phyloP scores from a whole-genome alignment of 495 filamentous ascomycete species.

The Penicillium fimorum region DNA sequence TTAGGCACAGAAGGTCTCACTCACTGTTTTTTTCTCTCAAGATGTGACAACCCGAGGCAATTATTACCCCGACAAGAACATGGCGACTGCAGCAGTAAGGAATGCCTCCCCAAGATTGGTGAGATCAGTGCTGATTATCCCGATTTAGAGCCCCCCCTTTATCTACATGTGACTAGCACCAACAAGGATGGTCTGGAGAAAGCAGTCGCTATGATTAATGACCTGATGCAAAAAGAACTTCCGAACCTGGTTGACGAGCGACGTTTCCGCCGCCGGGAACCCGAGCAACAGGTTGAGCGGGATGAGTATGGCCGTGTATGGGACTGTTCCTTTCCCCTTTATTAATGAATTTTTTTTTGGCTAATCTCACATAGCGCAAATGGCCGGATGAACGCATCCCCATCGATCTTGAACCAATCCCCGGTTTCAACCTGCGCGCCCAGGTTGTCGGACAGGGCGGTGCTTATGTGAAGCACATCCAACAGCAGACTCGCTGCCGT shows the following conservation, averaged over 20 bases:
- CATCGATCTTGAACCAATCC: constrained; percentile 83
- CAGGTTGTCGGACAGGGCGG: constrained; percentile 94
- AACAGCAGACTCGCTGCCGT: constrained; percentile 87
- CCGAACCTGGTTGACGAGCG: constrained; percentile 95
- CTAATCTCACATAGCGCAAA: constrained; percentile 70
- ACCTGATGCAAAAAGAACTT: constrained; percentile 93
- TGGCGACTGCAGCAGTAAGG: constrained; percentile 89
- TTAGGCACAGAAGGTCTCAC: constrained; percentile 56
- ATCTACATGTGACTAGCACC: constrained; percentile 92
- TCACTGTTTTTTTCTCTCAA: constrained; percentile 55
- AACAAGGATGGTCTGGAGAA: constrained; percentile 87
- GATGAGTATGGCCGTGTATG: constrained; percentile 91
- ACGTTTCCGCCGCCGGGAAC: constrained; percentile 84
- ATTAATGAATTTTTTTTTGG: neutral
- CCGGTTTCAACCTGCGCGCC: constrained; percentile 94
- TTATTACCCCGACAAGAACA: constrained; percentile 95
- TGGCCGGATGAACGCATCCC: constrained; percentile 96
- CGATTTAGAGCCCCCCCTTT: constrained; percentile 82
- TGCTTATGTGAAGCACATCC: constrained; percentile 95
- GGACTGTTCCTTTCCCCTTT: neutral
- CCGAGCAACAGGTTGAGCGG: constrained; percentile 81
- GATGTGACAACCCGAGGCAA: constrained; percentile 98
- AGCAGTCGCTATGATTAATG: constrained; percentile 80
- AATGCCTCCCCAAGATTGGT: neutral
- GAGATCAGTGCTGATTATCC: constrained; percentile 4